Base-by-base conservation (phyloP, 306 rosid species). In the Inga laurina region DNA sequence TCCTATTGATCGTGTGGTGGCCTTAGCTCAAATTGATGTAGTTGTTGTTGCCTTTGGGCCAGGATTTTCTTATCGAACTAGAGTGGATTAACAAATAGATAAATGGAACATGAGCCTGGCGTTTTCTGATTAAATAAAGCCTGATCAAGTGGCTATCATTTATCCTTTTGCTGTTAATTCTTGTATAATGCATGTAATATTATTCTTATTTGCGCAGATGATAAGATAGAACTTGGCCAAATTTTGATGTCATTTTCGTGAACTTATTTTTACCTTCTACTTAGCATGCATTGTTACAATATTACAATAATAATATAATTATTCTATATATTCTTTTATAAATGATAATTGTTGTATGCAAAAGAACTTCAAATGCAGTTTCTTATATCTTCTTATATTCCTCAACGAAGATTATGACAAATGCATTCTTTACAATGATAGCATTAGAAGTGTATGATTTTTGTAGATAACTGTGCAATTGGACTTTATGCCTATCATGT, bases 21-120 rank as follows among this genome's bases (percentile, higher is more conserved):
- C 39, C 76, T 45, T 72, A 13, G 10, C 32, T 59, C 45, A 35
- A 65, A 71, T 77, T 35, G 65, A 34, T 15, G 64, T 46, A 52
- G 73, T 49, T 9, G 10, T 70, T 67, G 41, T 59, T 67, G 49
- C 45, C 54, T 70, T 83, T 77, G 82, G 81, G 65, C 66, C 72
- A 35, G 44, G 82, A 77, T 14, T 77, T 56, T 45, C 54, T 71
- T 45, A 59, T 64, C 52, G 45, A 73, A 61, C 49, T 5, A 35
- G 52, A 59, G 46, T 71, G 62, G 37, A 22, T 44, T 56, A 54
- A 73, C 82, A 57, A 77, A 14, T 35, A 54, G 34, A 61, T 70
- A 37, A 82, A 45, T 34, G 74, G 48, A 57, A 34, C 46, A 34
- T 76, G n/a, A 27, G 46, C 43, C 46, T 72, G 10, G 45, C 27